phyloP scores from a whole-genome alignment of 495 filamentous ascomycete species.

The Massariosphaeria phaeospora region DNA sequence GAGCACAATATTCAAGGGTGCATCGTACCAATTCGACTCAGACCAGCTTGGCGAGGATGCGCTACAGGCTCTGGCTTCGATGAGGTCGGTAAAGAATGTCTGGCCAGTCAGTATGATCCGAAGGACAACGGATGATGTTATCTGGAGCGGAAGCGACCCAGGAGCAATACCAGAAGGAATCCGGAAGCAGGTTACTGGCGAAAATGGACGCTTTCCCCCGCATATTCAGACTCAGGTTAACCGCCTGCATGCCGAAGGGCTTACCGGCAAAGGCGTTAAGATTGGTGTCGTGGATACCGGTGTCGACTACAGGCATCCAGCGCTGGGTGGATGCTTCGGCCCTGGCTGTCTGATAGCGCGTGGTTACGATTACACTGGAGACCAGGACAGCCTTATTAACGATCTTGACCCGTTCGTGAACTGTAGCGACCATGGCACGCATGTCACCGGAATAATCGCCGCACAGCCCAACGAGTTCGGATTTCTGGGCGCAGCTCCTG shows the following conservation, averaged over 20 bases:
- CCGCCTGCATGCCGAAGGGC: slow-evolving; percentile 1
- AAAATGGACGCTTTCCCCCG: no score
- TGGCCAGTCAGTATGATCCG: slow-evolving; percentile 1
- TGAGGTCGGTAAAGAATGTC: slow-evolving; percentile 1
- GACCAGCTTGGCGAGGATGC: background rate
- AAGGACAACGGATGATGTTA: background rate
- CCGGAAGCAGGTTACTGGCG: no score
- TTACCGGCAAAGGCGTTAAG: slow-evolving; percentile 1
- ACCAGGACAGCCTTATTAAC: background rate
- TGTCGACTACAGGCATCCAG: slow-evolving; percentile 9
- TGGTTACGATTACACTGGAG: slow-evolving; percentile 4
- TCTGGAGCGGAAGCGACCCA: background rate
- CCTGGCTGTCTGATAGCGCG: background rate
- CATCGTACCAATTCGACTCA: background rate
- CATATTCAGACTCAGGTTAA: slow-evolving; percentile 5
- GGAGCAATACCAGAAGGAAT: background rate
- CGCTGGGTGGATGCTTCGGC: slow-evolving; percentile 11
- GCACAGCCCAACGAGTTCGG: slow-evolving; percentile 1
- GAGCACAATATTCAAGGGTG: background rate
- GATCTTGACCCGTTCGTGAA: background rate
- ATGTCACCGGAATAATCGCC: slow-evolving; percentile 11
- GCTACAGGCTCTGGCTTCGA: background rate
- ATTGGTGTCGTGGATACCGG: slow-evolving; percentile 12
- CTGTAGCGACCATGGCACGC: background rate
- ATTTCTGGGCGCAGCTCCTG: slow-evolving; percentile 7